Conservation (phyloP, 2,329 filamentous ascomycete genomes). For the Mycocentrospora acerina region DNA sequence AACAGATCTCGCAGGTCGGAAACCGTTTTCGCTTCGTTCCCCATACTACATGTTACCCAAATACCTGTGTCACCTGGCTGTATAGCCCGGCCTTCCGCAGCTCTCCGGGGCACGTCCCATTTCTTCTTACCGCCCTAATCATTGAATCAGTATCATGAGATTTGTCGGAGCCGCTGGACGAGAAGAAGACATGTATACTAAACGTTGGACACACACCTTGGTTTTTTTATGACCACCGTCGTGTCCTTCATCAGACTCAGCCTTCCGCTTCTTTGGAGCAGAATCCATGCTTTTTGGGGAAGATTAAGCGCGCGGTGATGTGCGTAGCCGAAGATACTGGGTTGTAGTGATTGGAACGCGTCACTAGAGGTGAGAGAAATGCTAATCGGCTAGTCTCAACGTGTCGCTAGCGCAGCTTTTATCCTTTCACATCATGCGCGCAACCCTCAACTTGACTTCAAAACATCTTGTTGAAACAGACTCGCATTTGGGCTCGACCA, state of each 20-base stretch:
- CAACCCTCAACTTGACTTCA: too few species aligned
- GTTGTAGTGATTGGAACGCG: too few species aligned
- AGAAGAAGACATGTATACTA: slow-evolving; percentile 12
- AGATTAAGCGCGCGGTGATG: too few species aligned
- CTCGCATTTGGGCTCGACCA: too few species aligned
- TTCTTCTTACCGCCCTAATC: slow-evolving; percentile 47
- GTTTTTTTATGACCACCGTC: slow-evolving; percentile 36
- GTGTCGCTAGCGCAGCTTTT: neutral
- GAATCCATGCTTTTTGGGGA: slow-evolving; percentile 16
- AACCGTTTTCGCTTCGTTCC: slow-evolving; percentile 69
- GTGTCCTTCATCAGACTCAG: slow-evolving; percentile 26
- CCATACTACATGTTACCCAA: slow-evolving; percentile 75
- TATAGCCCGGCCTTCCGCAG: slow-evolving; percentile 45
- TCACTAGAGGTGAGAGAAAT: neutral
- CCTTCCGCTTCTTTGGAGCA: slow-evolving; percentile 41
- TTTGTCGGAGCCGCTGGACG: slow-evolving; percentile 17
- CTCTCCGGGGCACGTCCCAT: slow-evolving; percentile 45
- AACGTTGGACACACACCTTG: slow-evolving; percentile 37
- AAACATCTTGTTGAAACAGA: too few species aligned
- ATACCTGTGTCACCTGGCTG: slow-evolving; percentile 72
- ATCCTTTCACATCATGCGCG: neutral
- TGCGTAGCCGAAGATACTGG: too few species aligned
- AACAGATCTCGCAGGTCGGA: slow-evolving; percentile 68
- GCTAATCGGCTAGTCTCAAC: neutral
- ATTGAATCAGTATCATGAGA: slow-evolving; percentile 16